Percentiles rank a stretch among this genome's conserved stretches.
Evolutionary conservation across 1,284 basidiomycete species (phyloP).

Genomic region (Tilletiopsis washingtonensis): DNA sequence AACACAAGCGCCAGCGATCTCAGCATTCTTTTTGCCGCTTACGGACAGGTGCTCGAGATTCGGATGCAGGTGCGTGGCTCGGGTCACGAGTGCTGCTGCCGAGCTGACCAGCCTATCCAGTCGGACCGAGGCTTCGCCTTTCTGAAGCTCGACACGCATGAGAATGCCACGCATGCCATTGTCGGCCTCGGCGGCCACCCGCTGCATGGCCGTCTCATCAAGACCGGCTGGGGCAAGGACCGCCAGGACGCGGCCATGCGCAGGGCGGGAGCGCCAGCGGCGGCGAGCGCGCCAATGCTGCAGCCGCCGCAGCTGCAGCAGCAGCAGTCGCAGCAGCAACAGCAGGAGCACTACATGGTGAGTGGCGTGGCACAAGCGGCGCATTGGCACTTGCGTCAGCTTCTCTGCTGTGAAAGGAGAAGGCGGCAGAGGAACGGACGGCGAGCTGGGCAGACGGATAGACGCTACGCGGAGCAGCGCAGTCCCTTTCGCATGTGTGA

Average conservation of each 20-base stretch:
- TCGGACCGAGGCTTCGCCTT: conserved; percentile 96
- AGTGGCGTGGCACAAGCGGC: no score
- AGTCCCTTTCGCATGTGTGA: no score
- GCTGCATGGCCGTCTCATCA: conserved; percentile 89
- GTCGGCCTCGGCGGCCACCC: conserved; percentile 87
- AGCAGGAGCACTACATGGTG: no score
- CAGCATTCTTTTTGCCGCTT: conserved; percentile 90
- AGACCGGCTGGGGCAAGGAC: conserved; percentile 97
- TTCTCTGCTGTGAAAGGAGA: no score
- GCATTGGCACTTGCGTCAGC: no score
- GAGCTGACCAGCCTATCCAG: conserved; percentile 14
- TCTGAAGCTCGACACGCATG: conserved; percentile 93
- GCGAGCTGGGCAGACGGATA: no score
- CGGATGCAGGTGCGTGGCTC: conserved; percentile 64
- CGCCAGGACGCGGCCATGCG: conserved; percentile 7
- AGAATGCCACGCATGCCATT: conserved; percentile 94
- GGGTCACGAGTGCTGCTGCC: background rate
- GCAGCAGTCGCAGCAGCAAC: no score
- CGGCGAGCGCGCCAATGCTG: no score
- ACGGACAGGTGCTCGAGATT: conserved; percentile 94
- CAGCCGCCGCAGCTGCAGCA: no score
- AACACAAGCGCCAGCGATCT: conserved; percentile 91
- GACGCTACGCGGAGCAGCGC: no score
- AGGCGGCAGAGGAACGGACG: no score
- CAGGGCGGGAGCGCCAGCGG: background rate